Conservation (phyloP, 1,284 basidiomycete species). For the Anthracocystis walkeri region DNA sequence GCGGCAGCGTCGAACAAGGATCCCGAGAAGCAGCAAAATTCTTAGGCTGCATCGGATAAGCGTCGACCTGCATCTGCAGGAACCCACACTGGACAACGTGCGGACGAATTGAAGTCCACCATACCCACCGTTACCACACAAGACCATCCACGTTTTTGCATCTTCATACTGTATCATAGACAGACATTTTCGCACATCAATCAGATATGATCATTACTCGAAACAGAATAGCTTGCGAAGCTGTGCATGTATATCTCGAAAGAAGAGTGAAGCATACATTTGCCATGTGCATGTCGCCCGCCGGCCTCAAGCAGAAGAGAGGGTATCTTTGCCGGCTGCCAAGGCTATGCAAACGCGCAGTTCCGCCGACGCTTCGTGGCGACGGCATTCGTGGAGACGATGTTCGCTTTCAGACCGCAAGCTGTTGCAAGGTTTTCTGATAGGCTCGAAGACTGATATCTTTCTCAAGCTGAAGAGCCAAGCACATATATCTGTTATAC, state of each 20-base stretch:
- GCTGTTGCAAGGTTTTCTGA: too few species aligned
- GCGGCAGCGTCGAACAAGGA: slow-evolving; percentile 23
- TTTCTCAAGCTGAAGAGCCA: too few species aligned
- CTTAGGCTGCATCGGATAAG: not conserved
- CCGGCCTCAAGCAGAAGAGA: not conserved
- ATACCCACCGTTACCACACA: not conserved
- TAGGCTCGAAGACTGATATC: too few species aligned
- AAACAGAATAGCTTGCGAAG: not conserved
- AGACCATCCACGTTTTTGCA: not conserved
- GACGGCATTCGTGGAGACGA: not conserved
- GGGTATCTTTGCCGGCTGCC: not conserved
- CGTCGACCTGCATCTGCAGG: not conserved
- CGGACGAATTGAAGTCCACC: not conserved
- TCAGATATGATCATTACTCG: not conserved
- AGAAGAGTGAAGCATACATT: not conserved
- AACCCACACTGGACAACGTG: not conserved
- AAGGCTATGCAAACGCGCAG: slow-evolving; percentile 4
- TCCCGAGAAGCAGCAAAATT: slow-evolving; percentile 28
- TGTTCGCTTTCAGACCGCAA: too few species aligned
- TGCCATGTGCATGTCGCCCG: not conserved
- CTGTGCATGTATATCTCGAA: not conserved
- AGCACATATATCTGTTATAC: too few species aligned
- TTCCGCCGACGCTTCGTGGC: slow-evolving; percentile 7
- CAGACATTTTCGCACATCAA: not conserved
- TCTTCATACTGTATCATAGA: slow-evolving; percentile 3